Base-by-base conservation (phyloP, 495 filamentous ascomycete genomes). In the Tricharina praecox region DNA sequence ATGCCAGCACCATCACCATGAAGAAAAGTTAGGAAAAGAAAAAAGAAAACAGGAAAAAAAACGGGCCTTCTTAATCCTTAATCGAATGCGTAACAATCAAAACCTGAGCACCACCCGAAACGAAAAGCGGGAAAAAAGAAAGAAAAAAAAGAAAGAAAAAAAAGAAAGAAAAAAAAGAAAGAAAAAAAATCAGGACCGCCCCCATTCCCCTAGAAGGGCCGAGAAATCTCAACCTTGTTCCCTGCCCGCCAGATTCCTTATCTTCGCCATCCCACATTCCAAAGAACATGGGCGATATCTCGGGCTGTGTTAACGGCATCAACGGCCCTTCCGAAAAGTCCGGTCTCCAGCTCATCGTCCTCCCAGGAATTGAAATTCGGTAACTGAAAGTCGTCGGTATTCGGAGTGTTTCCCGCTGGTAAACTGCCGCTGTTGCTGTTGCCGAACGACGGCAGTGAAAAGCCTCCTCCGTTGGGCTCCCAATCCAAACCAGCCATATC, bases 231-330 rank as follows among this genome's bases (percentile, higher is more conserved):
- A 32, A 21, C 36, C n/a, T 8, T 39, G 36, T 16, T 39, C 13
- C 36, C 5, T 39, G 36, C 19, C 5, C 7, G 16, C 13, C 19
- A n/a, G 36, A 16, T 21, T 16, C 19, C n/a, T 34, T 35, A 46
- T 46, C 75, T 71, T 53, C 82, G 75, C 90, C 88, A 95, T 28
- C 88, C 88, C 46, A 96, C 90, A 61, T 97, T 97, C 87, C 85
- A 93, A 53, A 96, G 84, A 30, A 96, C 86, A 67, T 93, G 84
- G 30, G 81, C 85, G 54, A 97, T 97, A 55, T 97, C 90, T 53
- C 78, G 79, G 35, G 88, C 87, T 5, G 88, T 96, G 67, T 97
- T 95, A 56, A 97, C 83, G 34, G 86, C 90, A 62, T 96, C 84
- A 58, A 90, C 77, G 19, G 95, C 79, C 52, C 78, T 74, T 48